phyloP scores from a whole-genome alignment of 108 stramenopile species.

The Skeletonema costatum region DNA sequence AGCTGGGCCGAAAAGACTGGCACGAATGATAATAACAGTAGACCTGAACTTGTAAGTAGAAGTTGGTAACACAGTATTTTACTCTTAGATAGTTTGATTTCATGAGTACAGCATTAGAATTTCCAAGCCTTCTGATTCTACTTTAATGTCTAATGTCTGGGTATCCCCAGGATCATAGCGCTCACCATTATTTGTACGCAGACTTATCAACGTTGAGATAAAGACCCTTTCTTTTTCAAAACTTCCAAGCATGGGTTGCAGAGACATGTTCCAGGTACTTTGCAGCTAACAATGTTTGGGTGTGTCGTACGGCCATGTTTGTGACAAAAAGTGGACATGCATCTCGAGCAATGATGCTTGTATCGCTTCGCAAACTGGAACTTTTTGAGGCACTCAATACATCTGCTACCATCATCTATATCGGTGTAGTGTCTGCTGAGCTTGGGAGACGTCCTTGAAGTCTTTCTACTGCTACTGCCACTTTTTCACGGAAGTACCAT shows the following conservation, averaged over 20 bases:
- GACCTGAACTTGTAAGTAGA: too few relatives aligned
- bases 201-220: background rate
- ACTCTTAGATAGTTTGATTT: too few relatives aligned
- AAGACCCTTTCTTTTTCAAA: background rate
- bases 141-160: too few relatives aligned
- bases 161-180: too few relatives aligned
- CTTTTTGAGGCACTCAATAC: constrained; percentile 52
- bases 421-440: constrained; percentile 2
- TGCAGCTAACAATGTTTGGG: constrained; percentile 47
- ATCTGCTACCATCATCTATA: constrained; percentile 39
- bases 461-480: background rate
- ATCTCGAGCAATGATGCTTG: constrained; percentile 57
- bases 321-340: constrained; percentile 61
- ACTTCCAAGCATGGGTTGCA: constrained; percentile 40
- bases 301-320: constrained; percentile 58
- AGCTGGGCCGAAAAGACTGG: too few relatives aligned
- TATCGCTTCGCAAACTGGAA: constrained; percentile 52
- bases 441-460: background rate
- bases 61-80: too few relatives aligned
- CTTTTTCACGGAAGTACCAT: background rate
- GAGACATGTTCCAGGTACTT: constrained; percentile 49
- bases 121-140: too few relatives aligned
- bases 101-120: too few relatives aligned
- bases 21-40: too few relatives aligned
- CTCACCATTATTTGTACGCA: background rate